Conservation (phyloP, 441 rosid species). For the Gossypium trilobum region DNA sequence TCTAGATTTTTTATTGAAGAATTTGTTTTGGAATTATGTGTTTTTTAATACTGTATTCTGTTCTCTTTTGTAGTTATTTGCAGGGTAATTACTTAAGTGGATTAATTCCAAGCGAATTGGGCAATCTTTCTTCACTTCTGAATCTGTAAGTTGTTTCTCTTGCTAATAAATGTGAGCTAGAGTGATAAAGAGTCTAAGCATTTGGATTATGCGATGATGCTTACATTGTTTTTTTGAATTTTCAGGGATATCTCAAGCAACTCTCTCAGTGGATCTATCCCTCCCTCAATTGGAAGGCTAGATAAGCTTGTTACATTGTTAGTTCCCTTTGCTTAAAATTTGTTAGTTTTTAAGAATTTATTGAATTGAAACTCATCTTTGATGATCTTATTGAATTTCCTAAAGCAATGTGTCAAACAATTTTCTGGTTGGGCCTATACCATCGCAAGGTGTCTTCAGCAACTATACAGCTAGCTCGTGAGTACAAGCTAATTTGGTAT, state of each 20-base stretch:
- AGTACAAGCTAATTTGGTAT: constrained; percentile 25
- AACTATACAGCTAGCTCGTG: constrained; percentile 65
- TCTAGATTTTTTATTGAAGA: background rate
- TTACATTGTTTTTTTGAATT: background rate
- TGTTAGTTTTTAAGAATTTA: constrained; percentile 1
- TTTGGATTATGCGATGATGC: constrained; percentile 6
- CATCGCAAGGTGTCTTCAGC: constrained; percentile 59
- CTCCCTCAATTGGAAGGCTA: constrained; percentile 69
- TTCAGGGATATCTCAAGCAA: constrained; percentile 82
- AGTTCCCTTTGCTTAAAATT: constrained; percentile 32
- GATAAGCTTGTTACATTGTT: constrained; percentile 53
- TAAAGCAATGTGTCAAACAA: constrained; percentile 82
- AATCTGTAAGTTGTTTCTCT: constrained; percentile 51
- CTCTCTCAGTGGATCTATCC: constrained; percentile 61
- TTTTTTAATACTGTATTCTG: background rate
- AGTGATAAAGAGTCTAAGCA: background rate
- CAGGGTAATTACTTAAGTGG: constrained; percentile 86
- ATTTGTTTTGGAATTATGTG: background rate
- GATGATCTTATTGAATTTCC: constrained; percentile 15
- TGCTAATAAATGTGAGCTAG: constrained; percentile 8
- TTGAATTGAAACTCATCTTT: constrained; percentile 11
- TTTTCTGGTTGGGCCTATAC: constrained; percentile 76
- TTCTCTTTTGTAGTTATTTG: constrained; percentile 53
- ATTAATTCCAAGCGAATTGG: constrained; percentile 68
- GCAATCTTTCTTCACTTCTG: constrained; percentile 58